Evolutionary conservation across 441 rosid genomes (phyloP), one percentile per base, ranked within the genome.

Genomic region (Dalechampia spathulata): DNA sequence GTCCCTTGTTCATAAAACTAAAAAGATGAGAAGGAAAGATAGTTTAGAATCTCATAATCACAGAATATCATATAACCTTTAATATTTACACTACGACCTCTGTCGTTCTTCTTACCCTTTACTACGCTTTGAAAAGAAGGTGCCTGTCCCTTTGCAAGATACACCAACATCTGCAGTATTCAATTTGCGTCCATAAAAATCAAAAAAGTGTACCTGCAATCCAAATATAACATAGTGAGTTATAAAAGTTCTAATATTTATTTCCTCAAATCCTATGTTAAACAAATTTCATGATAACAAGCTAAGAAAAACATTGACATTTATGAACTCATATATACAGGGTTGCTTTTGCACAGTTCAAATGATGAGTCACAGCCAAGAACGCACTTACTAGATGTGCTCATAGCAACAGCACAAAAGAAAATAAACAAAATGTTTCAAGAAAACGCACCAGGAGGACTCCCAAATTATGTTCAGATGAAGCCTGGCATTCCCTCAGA

Each of bases 181-280:
- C 69, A 91, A 71, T 55, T 84, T 82, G 59, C 95, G 71, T 17
- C 98, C 98, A 57, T 87, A 91, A 60, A 86, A 76, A 41, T 86
- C 98, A 75, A 91, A 87, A 72, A 91, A 91, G 48, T 79, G 78
- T 32, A 91, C 81, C 98, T 91, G 70, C 56, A 60, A 63, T 36
- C 36, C 52, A 59, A 57, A 62, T 41, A 58, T 43, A 65, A 53
- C 13, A 34, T 2, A 8, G 2, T 28, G 32, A 28, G 32, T 3
- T 28, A 28, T 28, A 28, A 7, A 28, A 28, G 7, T 28, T 7
- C 7, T 28, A 28, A 28, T 3, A 28, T 28, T 28, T 28, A 7
- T 26, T 16, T 28, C 1, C 32, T 28, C 7, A 16, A 10, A 25
- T 50, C 41, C 40, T 14, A n/a, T 30, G 8, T 30, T 13, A 44